Base-by-base conservation (phyloP, 1,284 basidiomycete genomes). In the Afroboletus lepidellus region DNA sequence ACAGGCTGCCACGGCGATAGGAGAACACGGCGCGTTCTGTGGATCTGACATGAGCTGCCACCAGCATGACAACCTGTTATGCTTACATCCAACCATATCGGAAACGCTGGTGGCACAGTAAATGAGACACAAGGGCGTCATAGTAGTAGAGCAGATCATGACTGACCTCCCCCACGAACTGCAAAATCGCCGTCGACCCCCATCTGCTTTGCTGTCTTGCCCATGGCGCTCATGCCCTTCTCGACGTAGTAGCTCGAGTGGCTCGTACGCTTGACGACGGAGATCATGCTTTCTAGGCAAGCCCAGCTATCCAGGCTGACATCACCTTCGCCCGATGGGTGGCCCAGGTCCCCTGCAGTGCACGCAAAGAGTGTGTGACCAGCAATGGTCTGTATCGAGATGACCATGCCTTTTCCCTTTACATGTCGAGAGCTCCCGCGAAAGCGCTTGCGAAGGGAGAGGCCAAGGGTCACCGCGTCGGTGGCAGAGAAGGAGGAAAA, bases 181-280 rank as follows among this genome's bases (percentile, higher is more conserved):
- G 78, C 70, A 58, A 78, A 76, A 54, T 89, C 85, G 20, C 75
- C 77, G 51, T 83, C 78, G 32, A 86, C 73, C 6, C 84, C 86
- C 69, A 87, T 74, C 60, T 89, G 83, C 57, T 81, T 81, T 29
- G 84, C 76, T 3, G 81, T 81, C 70, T 87, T 88, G n/a, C 84
- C 85, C 80, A 87, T 83, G 5, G 87, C 88, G 47, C 79, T 80
- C 80, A 90, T 87, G 3, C 85, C 85, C 62, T 89, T 90, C 63
- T 91, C 88, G 15, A 91, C 84, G 65, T 92, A 91, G 65, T 78
- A 91, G 57, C 84, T 89, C 8, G 85, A 87, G 67, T 91, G 89
- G 2, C 89, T 88, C n/a, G 88, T 91, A 53, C 85, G 76, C 58
- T 78, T 80, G 46, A 90, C 88, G 21, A 90, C 84, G 33, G 79